These are phyloP conservation scores for Penicillium crustosum DNA, from an alignment of 2,329 filamentous ascomycete genomes.

Conservation along the genomic window DNA sequence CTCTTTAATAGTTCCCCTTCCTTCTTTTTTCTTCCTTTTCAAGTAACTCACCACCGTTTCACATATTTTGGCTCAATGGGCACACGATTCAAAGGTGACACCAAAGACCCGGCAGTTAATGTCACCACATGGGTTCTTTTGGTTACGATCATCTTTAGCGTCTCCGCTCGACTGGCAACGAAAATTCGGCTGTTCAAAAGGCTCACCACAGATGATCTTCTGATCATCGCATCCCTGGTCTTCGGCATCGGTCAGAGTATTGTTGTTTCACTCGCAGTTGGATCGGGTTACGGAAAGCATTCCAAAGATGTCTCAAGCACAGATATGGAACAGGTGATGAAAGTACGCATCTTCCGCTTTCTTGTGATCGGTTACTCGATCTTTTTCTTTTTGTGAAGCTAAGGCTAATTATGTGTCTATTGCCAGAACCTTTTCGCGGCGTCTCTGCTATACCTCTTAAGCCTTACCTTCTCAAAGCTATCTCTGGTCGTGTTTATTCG, in stretches of 20 bases:
- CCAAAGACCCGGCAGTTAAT: conserved; percentile 24
- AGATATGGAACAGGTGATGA: conserved; percentile 22
- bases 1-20: too few species aligned
- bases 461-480: conserved; percentile 26
- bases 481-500: conserved; percentile 26
- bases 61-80: conserved; percentile 13
- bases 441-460: conserved; percentile 21
- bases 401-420: neutral
- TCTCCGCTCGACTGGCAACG: conserved; percentile 23
- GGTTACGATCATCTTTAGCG: conserved; percentile 21
- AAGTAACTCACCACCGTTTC: too few species aligned
- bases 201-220: conserved; percentile 23
- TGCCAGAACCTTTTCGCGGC: conserved; percentile 22
- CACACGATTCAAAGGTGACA: conserved; percentile 24
- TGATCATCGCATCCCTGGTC: conserved; percentile 21
- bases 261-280: conserved; percentile 21
- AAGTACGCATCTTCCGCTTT: conserved; percentile 11
- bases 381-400: neutral
- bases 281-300: conserved; percentile 27
- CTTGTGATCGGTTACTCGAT: neutral
- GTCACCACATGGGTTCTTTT: conserved; percentile 24
- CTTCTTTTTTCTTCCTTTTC: neutral
- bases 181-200: conserved; percentile 24
- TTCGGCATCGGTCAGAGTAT: conserved; percentile 21
- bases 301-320: conserved; percentile 8